Conservation (phyloP, 2,329 filamentous ascomycete genomes). For the Ceratocystis diversiconidia region DNA sequence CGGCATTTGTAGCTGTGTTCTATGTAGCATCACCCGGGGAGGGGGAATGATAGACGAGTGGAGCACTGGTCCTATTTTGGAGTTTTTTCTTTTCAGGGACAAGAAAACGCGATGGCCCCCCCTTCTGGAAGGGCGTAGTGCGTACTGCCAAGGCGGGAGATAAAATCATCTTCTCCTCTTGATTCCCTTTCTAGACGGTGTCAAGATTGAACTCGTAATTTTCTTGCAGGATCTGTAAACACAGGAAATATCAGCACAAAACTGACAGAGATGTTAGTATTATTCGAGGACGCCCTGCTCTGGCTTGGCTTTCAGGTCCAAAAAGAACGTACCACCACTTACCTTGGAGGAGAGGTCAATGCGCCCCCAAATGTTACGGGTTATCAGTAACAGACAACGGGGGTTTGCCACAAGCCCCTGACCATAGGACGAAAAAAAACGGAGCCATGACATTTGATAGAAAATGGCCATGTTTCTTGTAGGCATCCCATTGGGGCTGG, state of each 20-base stretch:
- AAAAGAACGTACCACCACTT: not conserved
- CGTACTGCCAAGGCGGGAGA: not conserved
- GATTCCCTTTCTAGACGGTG: not conserved
- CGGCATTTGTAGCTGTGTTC: not conserved
- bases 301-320: not conserved
- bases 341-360: not conserved
- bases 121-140: slow-evolving; percentile 2
- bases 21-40: not conserved
- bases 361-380: not conserved
- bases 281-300: slow-evolving; percentile 4
- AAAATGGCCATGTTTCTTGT: slow-evolving; percentile 1
- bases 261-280: not conserved
- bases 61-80: not conserved
- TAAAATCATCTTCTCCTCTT: not conserved
- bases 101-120: not conserved
- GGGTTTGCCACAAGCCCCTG: slow-evolving; percentile 6
- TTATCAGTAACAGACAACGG: not conserved
- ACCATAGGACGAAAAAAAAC: not conserved
- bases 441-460: slow-evolving; percentile 6
- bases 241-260: not conserved
- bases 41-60: not conserved
- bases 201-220: not conserved
- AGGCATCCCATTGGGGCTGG: slow-evolving; percentile 2
- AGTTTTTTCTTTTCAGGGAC: not conserved
- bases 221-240: not conserved